Base-by-base conservation (phyloP, 495 filamentous ascomycete genomes). In the Aspergillus cristatus region DNA sequence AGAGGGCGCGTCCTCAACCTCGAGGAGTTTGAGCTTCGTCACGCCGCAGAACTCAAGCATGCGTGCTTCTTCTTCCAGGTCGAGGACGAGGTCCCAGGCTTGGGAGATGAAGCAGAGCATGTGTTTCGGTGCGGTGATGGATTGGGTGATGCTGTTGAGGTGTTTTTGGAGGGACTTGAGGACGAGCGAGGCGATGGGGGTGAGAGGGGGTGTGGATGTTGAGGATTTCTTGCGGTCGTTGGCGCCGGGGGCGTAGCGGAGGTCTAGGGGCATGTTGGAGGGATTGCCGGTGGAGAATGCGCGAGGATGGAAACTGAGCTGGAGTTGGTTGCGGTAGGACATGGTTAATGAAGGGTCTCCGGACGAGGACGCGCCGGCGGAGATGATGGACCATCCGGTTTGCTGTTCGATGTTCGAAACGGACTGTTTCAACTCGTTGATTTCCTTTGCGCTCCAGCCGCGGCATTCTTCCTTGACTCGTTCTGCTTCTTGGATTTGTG, bases 381-480 rank as follows among this genome's bases (percentile, higher is more conserved):
- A 76, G 38, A 78, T 70, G 36, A 90, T 80, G 3, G 63, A 69
- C 93, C 93, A 98, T 38, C 87, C 85, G 45, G 78, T 70, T 20
- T 73, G 57, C 29, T 65, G 61, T 57, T 94, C 87, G 7, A 97
- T 63, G 0, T 61, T 55, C 17, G 78, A 66, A 14, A 86, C 81
- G 34, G 74, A 78, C 28, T 70, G 85, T 86, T 89, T 85, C 6
- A 90, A 63, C 16, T 68, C 68, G 36, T 60, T 67, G 38, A 97
- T 81, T 54, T 97, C 91, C 13, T 67, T 73, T 18, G 78, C 71
- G 42, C 78, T 91, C 84, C 88, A 95, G 14, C 91, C 88, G 13
- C 88, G 75, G 55, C 82, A 94, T 48, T 91, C 79, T 55, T 94
- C 86, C 44, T 81, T 76, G 25, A 93, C 67, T 39, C 78, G 79